Conservation (phyloP, 2,329 filamentous ascomycete genomes). For the Aspergillus fumigatus region DNA sequence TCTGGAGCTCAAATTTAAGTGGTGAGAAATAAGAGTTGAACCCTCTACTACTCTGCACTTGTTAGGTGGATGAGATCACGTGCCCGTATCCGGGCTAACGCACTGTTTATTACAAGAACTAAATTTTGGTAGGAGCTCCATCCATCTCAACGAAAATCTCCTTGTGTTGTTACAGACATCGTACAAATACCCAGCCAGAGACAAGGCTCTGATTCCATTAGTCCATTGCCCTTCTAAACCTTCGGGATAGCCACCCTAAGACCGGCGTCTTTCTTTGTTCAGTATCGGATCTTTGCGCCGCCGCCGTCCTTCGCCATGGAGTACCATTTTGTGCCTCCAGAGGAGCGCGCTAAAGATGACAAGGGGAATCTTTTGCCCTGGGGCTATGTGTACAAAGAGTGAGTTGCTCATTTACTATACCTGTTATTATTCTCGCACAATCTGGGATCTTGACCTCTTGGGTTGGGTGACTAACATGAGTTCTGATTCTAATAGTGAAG, state of each 20-base stretch:
- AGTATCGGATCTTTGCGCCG: not conserved
- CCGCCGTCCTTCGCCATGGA: constrained; percentile 45
- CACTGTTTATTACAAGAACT: constrained; percentile 18
- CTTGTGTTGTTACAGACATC: not conserved
- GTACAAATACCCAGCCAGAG: not conserved
- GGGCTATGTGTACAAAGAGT: constrained; percentile 60
- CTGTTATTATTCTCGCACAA: not conserved
- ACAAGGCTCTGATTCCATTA: not conserved
- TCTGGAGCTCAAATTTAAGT: not conserved
- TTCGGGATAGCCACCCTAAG: not conserved
- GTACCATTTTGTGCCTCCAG: constrained; percentile 60
- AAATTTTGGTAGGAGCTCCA: constrained; percentile 15
- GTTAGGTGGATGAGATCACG: constrained; percentile 7
- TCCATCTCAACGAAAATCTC: not conserved
- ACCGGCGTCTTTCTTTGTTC: not conserved
- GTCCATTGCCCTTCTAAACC: not conserved
- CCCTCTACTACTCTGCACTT: not conserved
- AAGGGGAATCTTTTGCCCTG: constrained; percentile 58
- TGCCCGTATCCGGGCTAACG: constrained; percentile 21
- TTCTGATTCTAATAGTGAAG: constrained; percentile 30
- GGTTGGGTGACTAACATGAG: constrained; percentile 20
- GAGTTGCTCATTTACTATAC: constrained; percentile 22
- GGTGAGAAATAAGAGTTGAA: not conserved
- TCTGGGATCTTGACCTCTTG: not conserved
- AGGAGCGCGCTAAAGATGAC: constrained; percentile 57